phyloP scores from a whole-genome alignment of 1,139 yeast species.

The Yamadazyma conglobata region DNA sequence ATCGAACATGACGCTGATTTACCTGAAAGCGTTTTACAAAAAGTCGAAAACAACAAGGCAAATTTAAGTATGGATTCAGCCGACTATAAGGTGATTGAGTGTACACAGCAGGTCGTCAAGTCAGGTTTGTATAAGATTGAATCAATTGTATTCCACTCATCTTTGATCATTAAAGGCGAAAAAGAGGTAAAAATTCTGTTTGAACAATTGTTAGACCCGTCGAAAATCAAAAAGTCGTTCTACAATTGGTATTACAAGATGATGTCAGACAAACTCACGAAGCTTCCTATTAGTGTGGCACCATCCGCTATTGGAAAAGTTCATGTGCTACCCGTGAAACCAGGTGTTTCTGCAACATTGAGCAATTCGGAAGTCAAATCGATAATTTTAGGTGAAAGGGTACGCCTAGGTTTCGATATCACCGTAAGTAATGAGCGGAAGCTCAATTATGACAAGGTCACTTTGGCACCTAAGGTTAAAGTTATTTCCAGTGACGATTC shows the following conservation, averaged over 20 bases:
- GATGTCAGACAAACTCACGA: constrained; percentile 5
- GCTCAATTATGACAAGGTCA: constrained; percentile 20
- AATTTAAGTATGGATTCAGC: constrained; percentile 2
- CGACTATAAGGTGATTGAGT: constrained; percentile 17
- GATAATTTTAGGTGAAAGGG: constrained; percentile 30
- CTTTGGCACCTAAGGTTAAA: constrained; percentile 21
- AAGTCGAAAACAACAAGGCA: neutral
- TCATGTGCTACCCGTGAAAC: constrained; percentile 21
- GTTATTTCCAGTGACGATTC: constrained; percentile 15
- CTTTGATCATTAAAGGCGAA: constrained; percentile 1
- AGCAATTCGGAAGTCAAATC: constrained; percentile 6
- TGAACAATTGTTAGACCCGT: too few relatives aligned
- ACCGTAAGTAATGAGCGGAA: constrained; percentile 17
- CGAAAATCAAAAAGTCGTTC: too few relatives aligned
- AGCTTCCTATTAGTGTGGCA: constrained; percentile 8
- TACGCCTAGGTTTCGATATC: constrained; percentile 21
- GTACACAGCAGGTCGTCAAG: constrained; percentile 20
- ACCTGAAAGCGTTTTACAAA: neutral
- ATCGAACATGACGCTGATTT: constrained; percentile 1
- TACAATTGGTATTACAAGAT: constrained; percentile 9
- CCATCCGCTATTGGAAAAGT: constrained; percentile 9
- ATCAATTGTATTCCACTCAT: constrained; percentile 15
- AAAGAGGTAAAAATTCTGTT: neutral
- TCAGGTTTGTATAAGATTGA: constrained; percentile 25
- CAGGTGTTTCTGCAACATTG: constrained; percentile 16